Conservation (phyloP, 352 stramenopile species). For the Globisporangium iwayamae region DNA sequence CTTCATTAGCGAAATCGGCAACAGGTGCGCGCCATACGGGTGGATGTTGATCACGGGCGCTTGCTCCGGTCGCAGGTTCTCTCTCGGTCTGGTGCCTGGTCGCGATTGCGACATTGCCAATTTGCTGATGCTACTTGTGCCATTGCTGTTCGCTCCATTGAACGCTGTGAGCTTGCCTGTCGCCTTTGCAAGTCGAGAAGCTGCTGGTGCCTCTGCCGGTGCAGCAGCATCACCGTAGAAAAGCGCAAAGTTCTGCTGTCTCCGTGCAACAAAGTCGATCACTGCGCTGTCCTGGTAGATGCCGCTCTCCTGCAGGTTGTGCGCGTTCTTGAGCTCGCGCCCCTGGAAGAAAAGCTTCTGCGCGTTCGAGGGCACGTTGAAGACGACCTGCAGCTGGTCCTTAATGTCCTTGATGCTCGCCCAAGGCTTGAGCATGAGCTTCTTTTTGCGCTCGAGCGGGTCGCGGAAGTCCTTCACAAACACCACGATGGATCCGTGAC, state of each 20-base stretch:
- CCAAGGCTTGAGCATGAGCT: conserved; percentile 76
- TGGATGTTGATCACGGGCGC: conserved; percentile 73
- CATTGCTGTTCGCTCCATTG: conserved; percentile 10
- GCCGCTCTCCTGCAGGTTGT: conserved; percentile 79
- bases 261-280: conserved; percentile 70
- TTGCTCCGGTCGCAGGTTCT: conserved; percentile 48
- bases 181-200: conserved; percentile 9
- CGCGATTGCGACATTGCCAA: conserved; percentile 10
- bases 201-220: background rate
- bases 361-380: conserved; percentile 71
- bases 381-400: conserved; percentile 80
- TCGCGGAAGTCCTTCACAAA: conserved; percentile 82
- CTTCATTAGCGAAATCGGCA: conserved; percentile 79
- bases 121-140: conserved; percentile 6
- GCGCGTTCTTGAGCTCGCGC: conserved; percentile 76
- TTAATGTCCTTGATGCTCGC: conserved; percentile 85
- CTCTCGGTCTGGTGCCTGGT: conserved; percentile 7
- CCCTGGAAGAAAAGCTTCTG: conserved; percentile 84
- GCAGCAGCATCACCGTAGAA: conserved; percentile 29
- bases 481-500: conserved; percentile 61
- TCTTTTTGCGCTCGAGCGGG: conserved; percentile 77
- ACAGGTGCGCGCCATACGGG: conserved; percentile 69
- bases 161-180: conserved; percentile 2
- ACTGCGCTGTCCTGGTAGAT: conserved; percentile 82
- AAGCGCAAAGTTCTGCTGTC: conserved; percentile 51